Evolutionary conservation across 2,329 filamentous ascomycete species (phyloP).

Genomic region (Xylaria multiplex): DNA sequence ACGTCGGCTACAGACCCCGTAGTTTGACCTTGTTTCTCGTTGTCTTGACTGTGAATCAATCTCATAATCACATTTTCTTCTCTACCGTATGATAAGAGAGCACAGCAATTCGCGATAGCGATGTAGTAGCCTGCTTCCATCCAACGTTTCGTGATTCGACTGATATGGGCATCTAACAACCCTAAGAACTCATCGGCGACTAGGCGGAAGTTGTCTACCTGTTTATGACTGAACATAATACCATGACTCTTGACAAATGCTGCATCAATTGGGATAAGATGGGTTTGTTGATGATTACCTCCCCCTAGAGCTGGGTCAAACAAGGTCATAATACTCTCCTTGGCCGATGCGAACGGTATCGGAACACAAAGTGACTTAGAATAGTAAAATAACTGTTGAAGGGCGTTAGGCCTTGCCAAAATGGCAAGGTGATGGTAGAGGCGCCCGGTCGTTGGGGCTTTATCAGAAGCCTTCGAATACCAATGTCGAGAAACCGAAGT

Average conservation of each 20-base stretch:
- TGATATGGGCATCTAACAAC: constrained; percentile 68
- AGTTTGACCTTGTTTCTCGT: constrained; percentile 42
- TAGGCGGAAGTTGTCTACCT: constrained; percentile 57
- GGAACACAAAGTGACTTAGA: constrained; percentile 75
- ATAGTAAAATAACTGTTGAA: constrained; percentile 79
- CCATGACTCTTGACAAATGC: constrained; percentile 72
- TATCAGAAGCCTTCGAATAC: constrained; percentile 85
- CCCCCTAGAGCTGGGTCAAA: constrained; percentile 67
- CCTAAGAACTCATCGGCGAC: constrained; percentile 61
- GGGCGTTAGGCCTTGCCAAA: constrained; percentile 72
- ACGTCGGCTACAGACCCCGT: constrained; percentile 41
- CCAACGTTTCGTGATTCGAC: constrained; percentile 61
- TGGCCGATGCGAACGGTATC: constrained; percentile 72
- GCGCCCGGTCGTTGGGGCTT: constrained; percentile 77
- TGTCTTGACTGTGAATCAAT: constrained; percentile 49
- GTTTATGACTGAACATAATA: constrained; percentile 67
- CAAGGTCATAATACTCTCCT: constrained; percentile 75
- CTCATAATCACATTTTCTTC: constrained; percentile 60
- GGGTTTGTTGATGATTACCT: constrained; percentile 45
- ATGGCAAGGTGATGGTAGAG: constrained; percentile 92
- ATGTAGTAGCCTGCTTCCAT: constrained; percentile 65
- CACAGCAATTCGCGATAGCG: constrained; percentile 64
- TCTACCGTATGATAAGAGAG: constrained; percentile 63
- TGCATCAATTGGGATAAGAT: constrained; percentile 61
- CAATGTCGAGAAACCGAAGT: constrained; percentile 81